Conservation (phyloP, 805 yeast species). For the Sporopachydermia lactativora region DNA sequence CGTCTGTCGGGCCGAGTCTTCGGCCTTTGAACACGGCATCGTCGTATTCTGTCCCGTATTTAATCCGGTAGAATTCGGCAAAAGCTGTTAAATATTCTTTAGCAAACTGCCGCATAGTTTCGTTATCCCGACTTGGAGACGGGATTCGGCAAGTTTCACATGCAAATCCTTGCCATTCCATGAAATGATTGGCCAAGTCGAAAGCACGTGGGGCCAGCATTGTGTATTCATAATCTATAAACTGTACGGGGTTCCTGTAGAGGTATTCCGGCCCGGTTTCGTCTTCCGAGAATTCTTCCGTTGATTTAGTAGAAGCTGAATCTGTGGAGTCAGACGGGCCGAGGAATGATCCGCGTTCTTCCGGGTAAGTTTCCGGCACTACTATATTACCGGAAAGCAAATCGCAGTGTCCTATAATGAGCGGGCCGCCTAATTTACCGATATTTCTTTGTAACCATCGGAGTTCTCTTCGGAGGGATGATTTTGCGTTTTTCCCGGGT, state of each 20-base stretch:
- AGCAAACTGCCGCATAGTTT: constrained; percentile 42
- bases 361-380: constrained; percentile 27
- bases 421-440: constrained; percentile 28
- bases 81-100: constrained; percentile 33
- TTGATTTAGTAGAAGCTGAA: constrained; percentile 7
- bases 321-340: constrained; percentile 3
- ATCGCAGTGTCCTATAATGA: constrained; percentile 59
- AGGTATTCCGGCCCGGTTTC: not conserved
- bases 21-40: not conserved
- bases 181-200: constrained; percentile 61
- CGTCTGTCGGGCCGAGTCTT: not conserved
- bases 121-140: constrained; percentile 28
- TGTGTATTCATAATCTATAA: constrained; percentile 64
- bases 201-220: constrained; percentile 60
- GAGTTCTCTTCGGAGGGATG: constrained; percentile 35
- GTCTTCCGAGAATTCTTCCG: constrained; percentile 5
- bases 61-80: constrained; percentile 1
- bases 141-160: constrained; percentile 53
- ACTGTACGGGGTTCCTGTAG: constrained; percentile 29
- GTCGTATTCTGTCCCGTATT: constrained; percentile 16
- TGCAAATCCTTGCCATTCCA: constrained; percentile 75
- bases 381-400: constrained; percentile 62
- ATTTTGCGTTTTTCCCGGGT: constrained; percentile 9
- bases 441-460: constrained; percentile 36
- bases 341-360: constrained; percentile 2